Evolutionary conservation across 2,329 filamentous ascomycete genomes (phyloP).

Genomic region (Talaromyces albobiverticillius): DNA sequence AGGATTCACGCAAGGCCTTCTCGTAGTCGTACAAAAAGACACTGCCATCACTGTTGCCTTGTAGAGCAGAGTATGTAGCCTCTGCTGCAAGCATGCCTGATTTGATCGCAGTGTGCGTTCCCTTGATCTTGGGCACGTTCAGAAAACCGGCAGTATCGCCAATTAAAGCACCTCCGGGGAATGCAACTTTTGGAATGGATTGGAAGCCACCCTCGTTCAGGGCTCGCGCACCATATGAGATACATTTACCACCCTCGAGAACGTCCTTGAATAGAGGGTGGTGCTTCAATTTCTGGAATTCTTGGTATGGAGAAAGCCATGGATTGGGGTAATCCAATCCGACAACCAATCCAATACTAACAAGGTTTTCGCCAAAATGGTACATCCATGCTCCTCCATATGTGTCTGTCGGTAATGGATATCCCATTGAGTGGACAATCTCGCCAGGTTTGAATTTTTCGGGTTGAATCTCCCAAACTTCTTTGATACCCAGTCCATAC

Average conservation of each 20-base stretch:
- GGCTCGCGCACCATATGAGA: conserved; percentile 90
- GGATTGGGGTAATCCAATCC: conserved; percentile 95
- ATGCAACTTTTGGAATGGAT: conserved; percentile 94
- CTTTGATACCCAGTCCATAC: conserved; percentile 90
- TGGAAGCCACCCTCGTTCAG: conserved; percentile 95
- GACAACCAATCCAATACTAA: conserved; percentile 85
- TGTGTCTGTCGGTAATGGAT: conserved; percentile 80
- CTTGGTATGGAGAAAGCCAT: conserved; percentile 90
- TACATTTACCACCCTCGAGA: conserved; percentile 94
- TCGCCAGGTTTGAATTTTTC: conserved; percentile 87
- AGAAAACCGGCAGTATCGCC: conserved; percentile 95
- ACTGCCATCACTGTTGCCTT: conserved; percentile 57
- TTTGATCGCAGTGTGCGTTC: conserved; percentile 96
- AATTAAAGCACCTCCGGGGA: conserved; percentile 91
- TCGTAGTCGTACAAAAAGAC: conserved; percentile 96
- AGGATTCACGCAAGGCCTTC: conserved; percentile 76
- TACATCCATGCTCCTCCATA: conserved; percentile 99
- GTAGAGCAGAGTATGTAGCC: conserved; percentile 77
- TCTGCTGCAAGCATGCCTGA: conserved; percentile 96
- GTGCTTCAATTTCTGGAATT: conserved; percentile 98
- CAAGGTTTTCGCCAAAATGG: conserved; percentile 96
- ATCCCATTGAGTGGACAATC: conserved; percentile 87
- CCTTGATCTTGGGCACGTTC: conserved; percentile 98
- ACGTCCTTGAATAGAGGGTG: conserved; percentile 85
- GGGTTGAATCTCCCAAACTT: conserved; percentile 94